Evolutionary conservation across 129 eudicot species (phyloP), one percentile per base, ranked within the genome.

Genomic region (Logfia minima): DNA sequence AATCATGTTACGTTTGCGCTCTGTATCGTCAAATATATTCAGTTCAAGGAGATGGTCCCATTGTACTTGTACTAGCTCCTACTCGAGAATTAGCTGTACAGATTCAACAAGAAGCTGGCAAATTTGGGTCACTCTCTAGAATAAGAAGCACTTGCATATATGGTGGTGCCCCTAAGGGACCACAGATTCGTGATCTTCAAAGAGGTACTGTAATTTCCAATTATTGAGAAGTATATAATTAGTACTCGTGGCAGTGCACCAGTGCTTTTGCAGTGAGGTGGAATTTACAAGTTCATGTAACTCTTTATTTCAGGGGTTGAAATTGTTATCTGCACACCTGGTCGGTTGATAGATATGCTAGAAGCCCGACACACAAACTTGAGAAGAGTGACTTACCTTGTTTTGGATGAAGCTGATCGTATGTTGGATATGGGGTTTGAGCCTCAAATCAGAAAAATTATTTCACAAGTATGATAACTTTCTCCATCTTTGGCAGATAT

Each of bases 161-260:
- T 77, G 99, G 99, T 55, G 99, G 99, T 79, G 97, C 99, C 65
- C 99, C 99, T 13, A 95, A 95, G 87, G 99, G 99, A 79, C 99
- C 97, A 53, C 99, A 95, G 70, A 95, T 95, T 56, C 97, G 99
- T 78, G 97, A 91, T 88, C 96, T 95, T 79, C 89, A 82, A 84
- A 82, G 94, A 87, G 99, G 99, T 94, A 45, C 35, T n/a, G 78
- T 61, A 66, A 48, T 43, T 35, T 41, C 52, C 35, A 66, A 4
- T 60, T 64, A 26, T 4, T 39, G 14, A 58, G 17, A 59, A 45
- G n/a, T 51, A 18, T 61, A 26, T 51, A 35, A n/a, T 6, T 80
- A 41, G 79, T n/a, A 56, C 2, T 26, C 29, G 2, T 26, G 29
- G 29, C 53, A 29, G 13, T 6, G 5, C 17, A 16, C 16, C 51